Evolutionary conservation across 2,329 filamentous ascomycete genomes (phyloP), one percentile per base, ranked within the genome.

Genomic region (Grosmannia penicillata): DNA sequence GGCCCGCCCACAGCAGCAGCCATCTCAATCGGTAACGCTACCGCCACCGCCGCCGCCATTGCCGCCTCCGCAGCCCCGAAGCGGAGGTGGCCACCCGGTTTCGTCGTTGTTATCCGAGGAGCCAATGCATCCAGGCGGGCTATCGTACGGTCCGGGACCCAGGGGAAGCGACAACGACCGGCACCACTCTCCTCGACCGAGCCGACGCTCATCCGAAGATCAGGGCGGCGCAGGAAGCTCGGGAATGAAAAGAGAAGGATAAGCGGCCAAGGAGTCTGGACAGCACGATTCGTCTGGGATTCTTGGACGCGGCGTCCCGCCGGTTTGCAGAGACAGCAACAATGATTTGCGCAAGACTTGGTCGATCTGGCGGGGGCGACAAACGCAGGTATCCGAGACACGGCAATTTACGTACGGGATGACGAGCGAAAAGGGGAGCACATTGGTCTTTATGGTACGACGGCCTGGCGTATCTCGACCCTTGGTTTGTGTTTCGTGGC

Each of bases 31-130:
- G 18, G 10, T 18, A 9, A 6, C 10, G 18, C 11, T 23, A 11
- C 15, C 10, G 26, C 26, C 19, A 8, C 17, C 21, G 19, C 39
- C 28, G 34, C 29, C 28, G 39, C 32, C 45, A 37, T 37, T 33
- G 42, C 39, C 45, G 38, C 33, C 43, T 38, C 27, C 42, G 23
- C 49, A 47, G 22, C 35, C 53, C n/a, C 52, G 56, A 26, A 52
- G 53, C 46, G 51, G 43, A 24, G 43, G 53, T 19, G 52, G 52
- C n/a, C 62, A 66, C 42, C 57, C 61, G 13, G 61, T 65, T 34
- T 65, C 62, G 18, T 65, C 62, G 6, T 41, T 66, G 36, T 47
- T 66, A 37, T 59, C 62, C 11, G 61, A 62, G 24, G 56, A 63
- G 29, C 54, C 55, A 17, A 53, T 53, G 18, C 50, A 48, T 21